These are phyloP conservation scores for Eimeria acervulina DNA, from an alignment of 169 alveolate species.

Conservation along the genomic window DNA sequence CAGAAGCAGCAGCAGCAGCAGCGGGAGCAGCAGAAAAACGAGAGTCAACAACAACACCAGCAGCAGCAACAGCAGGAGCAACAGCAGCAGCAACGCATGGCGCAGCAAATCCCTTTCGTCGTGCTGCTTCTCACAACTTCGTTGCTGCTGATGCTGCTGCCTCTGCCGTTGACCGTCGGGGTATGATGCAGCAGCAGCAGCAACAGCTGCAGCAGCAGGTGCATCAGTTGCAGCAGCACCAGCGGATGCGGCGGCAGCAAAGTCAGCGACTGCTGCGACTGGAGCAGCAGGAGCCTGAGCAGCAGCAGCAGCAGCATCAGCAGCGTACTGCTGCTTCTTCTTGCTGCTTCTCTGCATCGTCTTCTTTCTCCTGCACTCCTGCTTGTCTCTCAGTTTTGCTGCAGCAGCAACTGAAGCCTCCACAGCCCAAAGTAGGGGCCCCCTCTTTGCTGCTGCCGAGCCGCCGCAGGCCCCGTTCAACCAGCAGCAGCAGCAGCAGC, in stretches of 20 bases:
- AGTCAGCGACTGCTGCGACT: background rate
- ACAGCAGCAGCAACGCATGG: background rate
- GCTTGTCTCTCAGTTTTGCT: no score
- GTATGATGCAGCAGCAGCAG: background rate
- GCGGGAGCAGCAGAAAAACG: background rate
- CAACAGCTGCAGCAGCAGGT: conserved; percentile 22
- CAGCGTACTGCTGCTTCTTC: background rate
- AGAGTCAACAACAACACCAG: background rate
- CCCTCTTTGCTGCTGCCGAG: background rate
- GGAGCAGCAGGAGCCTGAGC: conserved; percentile 6
- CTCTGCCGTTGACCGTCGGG: no score
- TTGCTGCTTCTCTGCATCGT: no score
- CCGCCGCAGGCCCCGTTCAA: conserved; percentile 1
- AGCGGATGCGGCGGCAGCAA: background rate
- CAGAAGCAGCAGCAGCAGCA: background rate
- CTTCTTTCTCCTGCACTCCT: no score
- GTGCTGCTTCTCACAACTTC: background rate
- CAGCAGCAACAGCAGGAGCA: background rate
- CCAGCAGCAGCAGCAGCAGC: background rate
- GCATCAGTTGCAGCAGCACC: conserved; percentile 14
- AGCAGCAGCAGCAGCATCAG: conserved; percentile 7
- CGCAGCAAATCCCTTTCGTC: background rate
- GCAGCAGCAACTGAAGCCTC: background rate
- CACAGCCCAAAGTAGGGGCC: background rate
- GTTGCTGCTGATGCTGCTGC: background rate